These are phyloP conservation scores for Fusarium graminum DNA, from an alignment of 2,329 filamentous ascomycete genomes.

Conservation along the genomic window DNA sequence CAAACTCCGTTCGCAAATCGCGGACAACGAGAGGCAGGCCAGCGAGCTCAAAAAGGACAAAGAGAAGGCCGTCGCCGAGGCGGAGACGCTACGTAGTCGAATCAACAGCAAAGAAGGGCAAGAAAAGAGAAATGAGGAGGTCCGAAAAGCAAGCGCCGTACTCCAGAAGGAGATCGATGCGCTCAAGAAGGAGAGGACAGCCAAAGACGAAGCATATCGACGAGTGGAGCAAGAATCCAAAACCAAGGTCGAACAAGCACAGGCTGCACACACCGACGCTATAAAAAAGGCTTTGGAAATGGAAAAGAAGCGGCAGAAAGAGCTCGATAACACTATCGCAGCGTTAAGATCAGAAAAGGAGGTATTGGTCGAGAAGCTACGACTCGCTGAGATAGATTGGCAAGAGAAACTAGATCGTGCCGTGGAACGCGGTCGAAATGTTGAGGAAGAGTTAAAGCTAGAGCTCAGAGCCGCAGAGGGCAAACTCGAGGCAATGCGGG, in stretches of 20 bases:
- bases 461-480: constrained; percentile 84
- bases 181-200: constrained; percentile 65
- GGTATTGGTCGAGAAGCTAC: constrained; percentile 77
- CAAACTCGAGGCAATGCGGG: constrained; percentile 88
- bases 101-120: constrained; percentile 64
- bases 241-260: constrained; percentile 73
- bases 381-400: constrained; percentile 76
- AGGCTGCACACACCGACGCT: constrained; percentile 73
- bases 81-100: constrained; percentile 61
- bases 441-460: constrained; percentile 83
- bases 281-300: constrained; percentile 76
- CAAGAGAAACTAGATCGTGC: constrained; percentile 80
- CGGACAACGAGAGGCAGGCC: constrained; percentile 74
- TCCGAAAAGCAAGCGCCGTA: constrained; percentile 67
- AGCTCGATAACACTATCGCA: constrained; percentile 68
- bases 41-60: constrained; percentile 70
- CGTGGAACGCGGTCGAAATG: constrained; percentile 74
- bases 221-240: constrained; percentile 78
- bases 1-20: constrained; percentile 76
- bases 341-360: constrained; percentile 85
- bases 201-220: constrained; percentile 73
- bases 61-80: constrained; percentile 69
- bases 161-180: constrained; percentile 55
- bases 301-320: constrained; percentile 69
- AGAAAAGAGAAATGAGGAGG: constrained; percentile 66